Percentiles rank a stretch among this genome's conserved stretches.
phyloP scores from a whole-genome alignment of 768 basidiomycete genomes.

The Basidioascus undulatus region DNA sequence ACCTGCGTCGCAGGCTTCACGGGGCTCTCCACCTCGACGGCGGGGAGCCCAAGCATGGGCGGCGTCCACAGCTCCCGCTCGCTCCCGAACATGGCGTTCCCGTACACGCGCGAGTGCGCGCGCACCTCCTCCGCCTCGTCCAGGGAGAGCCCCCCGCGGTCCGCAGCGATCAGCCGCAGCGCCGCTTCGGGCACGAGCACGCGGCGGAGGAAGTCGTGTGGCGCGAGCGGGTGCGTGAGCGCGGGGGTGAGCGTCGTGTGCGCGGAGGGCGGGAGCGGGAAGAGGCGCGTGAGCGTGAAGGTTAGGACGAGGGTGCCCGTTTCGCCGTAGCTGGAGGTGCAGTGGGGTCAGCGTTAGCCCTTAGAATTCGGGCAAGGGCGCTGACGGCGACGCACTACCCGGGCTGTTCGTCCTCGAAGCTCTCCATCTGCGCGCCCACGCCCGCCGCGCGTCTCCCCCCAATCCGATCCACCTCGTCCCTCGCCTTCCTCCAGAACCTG shows the following conservation, averaged over 20 bases:
- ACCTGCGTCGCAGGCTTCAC: too few relatives aligned
- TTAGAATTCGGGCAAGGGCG: not conserved
- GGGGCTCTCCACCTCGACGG: too few relatives aligned
- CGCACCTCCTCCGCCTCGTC: too few relatives aligned
- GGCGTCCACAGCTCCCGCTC: too few relatives aligned
- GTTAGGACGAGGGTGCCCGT: slow-evolving; percentile 58
- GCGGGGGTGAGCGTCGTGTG: slow-evolving; percentile 24
- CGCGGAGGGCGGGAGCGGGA: slow-evolving; percentile 29
- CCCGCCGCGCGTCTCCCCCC: slow-evolving; percentile 43
- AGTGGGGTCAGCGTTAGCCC: not conserved
- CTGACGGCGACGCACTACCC: slow-evolving; percentile 54
- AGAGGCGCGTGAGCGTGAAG: slow-evolving; percentile 47
- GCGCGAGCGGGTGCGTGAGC: slow-evolving; percentile 31
- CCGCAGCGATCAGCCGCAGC: slow-evolving; percentile 52
- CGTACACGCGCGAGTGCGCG: too few relatives aligned
- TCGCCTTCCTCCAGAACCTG: slow-evolving; percentile 12
- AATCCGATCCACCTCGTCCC: slow-evolving; percentile 23
- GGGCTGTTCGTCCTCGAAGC: slow-evolving; percentile 58
- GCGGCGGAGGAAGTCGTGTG: slow-evolving; percentile 52
- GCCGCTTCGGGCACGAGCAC: slow-evolving; percentile 80
- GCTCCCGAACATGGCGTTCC: too few relatives aligned
- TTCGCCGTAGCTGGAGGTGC: slow-evolving; percentile 47
- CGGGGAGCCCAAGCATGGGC: too few relatives aligned
- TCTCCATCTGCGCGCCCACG: slow-evolving; percentile 47
- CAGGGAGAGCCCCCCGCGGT: too few relatives aligned